Conservation (phyloP, 2,329 filamentous ascomycete genomes). For the Alternaria gansuensis region DNA sequence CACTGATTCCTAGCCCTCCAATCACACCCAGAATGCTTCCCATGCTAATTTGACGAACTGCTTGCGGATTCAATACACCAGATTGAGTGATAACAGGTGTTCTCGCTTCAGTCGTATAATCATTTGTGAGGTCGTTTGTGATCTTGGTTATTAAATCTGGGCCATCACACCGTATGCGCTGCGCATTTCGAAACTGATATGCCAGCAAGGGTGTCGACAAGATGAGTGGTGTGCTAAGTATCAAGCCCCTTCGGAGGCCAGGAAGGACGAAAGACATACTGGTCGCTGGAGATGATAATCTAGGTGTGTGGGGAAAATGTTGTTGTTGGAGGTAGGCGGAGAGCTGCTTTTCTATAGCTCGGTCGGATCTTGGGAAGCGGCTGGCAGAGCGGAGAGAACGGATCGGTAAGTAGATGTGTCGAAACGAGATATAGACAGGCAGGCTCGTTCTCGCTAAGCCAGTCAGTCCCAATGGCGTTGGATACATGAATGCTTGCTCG, state of each 20-base stretch:
- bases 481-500: constrained; percentile 27
- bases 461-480: constrained; percentile 24
- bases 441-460: constrained; percentile 5
- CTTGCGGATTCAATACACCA: constrained; percentile 53
- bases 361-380: constrained; percentile 7
- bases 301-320: constrained; percentile 12
- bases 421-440: not conserved
- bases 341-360: constrained; percentile 29
- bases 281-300: not conserved
- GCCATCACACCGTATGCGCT: constrained; percentile 51
- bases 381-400: constrained; percentile 8
- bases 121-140: constrained; percentile 46
- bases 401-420: constrained; percentile 5
- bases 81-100: constrained; percentile 52
- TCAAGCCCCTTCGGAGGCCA: constrained; percentile 51
- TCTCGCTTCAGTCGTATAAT: constrained; percentile 53
- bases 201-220: constrained; percentile 46
- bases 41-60: constrained; percentile 57
- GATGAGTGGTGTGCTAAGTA: constrained; percentile 50
- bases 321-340: constrained; percentile 32
- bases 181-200: constrained; percentile 36
- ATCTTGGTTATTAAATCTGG: constrained; percentile 50
- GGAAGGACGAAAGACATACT: constrained; percentile 55
- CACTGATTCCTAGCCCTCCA: constrained; percentile 69
- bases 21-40: constrained; percentile 57